phyloP scores from a whole-genome alignment of 371 early-diverging fungal species.

The Mitosporidium daphniae region DNA sequence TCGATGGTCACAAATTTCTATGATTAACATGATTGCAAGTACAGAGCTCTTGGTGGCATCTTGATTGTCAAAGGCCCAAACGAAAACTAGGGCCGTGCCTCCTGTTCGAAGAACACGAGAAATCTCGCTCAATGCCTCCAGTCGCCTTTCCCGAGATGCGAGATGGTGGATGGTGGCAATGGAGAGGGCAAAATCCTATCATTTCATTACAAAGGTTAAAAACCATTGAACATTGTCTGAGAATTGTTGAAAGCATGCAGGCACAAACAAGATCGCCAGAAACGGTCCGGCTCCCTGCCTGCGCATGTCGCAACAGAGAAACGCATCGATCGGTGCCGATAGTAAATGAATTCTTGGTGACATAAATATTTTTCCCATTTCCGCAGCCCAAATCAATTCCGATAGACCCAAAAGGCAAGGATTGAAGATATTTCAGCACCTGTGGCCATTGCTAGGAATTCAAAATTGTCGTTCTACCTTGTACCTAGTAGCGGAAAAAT shows the following conservation, averaged over 20 bases:
- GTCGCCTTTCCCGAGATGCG: constrained; percentile 27
- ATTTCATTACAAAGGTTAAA: constrained; percentile 1
- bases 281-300: no score
- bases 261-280: constrained; percentile 56
- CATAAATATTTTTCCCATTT: constrained; percentile 75
- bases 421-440: constrained; percentile 35
- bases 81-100: constrained; percentile 38
- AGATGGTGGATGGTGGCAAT: constrained; percentile 88
- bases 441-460: constrained; percentile 58
- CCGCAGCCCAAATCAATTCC: constrained; percentile 84
- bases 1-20: no score
- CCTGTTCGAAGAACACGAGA: constrained; percentile 24
- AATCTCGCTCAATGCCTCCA: constrained; percentile 25
- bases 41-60: constrained; percentile 3
- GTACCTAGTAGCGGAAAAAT: constrained; percentile 70
- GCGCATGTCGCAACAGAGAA: no score
- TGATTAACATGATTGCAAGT: no score
- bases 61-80: constrained; percentile 72
- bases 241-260: constrained; percentile 30
- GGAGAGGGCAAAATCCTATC: constrained; percentile 49
- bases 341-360: constrained; percentile 24
- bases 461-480: constrained; percentile 15
- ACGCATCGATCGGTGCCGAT: constrained; percentile 42
- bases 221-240: constrained; percentile 21
- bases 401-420: constrained; percentile 17